A percentile compares a stretch with the other conserved stretches of the same genome.
Evolutionary conservation across 805 yeast genomes (phyloP).

Genomic region (Lachancea sp.): DNA sequence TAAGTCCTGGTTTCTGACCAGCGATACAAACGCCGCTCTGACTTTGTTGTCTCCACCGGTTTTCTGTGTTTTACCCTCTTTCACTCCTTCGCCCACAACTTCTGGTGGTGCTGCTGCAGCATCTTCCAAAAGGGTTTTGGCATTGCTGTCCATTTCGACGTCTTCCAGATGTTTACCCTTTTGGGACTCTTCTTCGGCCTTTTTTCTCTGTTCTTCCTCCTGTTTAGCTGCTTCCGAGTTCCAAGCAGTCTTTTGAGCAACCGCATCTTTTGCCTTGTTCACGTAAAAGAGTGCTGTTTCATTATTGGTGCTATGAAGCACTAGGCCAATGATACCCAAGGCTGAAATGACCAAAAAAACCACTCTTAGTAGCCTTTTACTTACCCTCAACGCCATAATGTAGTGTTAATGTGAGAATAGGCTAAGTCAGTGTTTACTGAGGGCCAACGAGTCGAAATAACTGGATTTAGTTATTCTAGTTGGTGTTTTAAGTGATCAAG

Average conservation of each 20-base stretch:
- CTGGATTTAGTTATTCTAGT: too few relatives aligned
- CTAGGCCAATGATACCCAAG: conserved; percentile 2
- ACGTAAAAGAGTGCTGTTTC: background rate
- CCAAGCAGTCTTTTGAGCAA: background rate
- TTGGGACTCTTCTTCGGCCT: conserved; percentile 7
- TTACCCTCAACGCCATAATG: conserved; percentile 6
- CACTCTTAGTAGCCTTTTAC: conserved; percentile 7
- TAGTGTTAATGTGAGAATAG: background rate
- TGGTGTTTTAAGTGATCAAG: background rate
- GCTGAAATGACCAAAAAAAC: background rate
- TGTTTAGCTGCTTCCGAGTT: conserved; percentile 2
- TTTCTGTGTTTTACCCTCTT: background rate
- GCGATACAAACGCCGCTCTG: conserved; percentile 74
- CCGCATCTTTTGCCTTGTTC: background rate
- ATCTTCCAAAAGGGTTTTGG: conserved; percentile 1
- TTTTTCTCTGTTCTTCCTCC: conserved; percentile 2
- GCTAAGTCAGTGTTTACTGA: background rate
- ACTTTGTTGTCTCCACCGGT: conserved; percentile 23
- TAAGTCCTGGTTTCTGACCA: conserved; percentile 73
- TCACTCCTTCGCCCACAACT: background rate
- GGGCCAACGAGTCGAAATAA: too few relatives aligned
- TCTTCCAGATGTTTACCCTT: conserved; percentile 4
- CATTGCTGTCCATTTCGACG: conserved; percentile 1
- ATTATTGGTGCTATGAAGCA: conserved; percentile 1
- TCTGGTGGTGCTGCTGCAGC: background rate